A percentile compares a stretch with the other conserved stretches of the same genome.
These are phyloP conservation scores for Pichia membranifaciens DNA, from an alignment of 805 yeast genomes.

Conservation along the genomic window DNA sequence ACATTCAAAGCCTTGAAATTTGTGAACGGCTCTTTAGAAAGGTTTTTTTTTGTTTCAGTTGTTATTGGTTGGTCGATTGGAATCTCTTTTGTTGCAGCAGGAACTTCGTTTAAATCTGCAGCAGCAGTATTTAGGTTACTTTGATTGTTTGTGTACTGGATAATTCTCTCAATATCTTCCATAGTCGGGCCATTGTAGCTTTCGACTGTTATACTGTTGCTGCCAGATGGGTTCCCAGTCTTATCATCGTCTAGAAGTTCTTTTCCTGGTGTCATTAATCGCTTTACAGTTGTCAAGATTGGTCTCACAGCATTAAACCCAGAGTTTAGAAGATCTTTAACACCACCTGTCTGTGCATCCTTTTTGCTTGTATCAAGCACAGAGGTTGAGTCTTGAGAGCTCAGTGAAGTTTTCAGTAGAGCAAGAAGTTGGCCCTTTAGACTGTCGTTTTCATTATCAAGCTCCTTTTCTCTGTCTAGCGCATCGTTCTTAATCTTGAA, in stretches of 20 bases:
- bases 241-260: neutral
- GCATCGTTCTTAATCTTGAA: neutral
- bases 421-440: neutral
- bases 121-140: neutral
- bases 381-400: too few relatives aligned
- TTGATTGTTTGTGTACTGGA: neutral
- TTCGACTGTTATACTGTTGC: neutral
- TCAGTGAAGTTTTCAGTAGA: neutral
- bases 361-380: neutral
- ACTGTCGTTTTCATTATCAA: neutral
- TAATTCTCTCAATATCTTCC: constrained; percentile 2
- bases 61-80: too few relatives aligned
- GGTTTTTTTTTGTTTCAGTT: neutral
- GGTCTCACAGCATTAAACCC: neutral
- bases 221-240: too few relatives aligned
- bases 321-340: neutral
- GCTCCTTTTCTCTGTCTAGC: neutral
- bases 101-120: neutral
- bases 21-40: neutral
- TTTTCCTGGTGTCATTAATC: neutral
- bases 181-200: neutral
- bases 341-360: neutral
- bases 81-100: too few relatives aligned
- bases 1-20: neutral
- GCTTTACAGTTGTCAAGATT: neutral